Conservation (phyloP, 164 flowering plant genomes). For the Brasenia schreberi region DNA sequence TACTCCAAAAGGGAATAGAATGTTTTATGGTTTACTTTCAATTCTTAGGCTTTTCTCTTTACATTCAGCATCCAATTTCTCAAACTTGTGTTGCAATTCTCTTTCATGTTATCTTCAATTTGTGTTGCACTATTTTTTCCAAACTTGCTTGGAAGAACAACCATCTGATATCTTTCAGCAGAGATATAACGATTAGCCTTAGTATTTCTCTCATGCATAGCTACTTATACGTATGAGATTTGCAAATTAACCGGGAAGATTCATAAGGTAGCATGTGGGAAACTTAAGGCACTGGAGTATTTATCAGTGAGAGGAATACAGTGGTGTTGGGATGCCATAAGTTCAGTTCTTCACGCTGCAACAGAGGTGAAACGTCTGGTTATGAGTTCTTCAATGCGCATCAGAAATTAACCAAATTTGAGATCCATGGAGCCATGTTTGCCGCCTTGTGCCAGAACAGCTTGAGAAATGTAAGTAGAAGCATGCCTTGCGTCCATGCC, state of each 20-base stretch:
- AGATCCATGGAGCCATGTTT: constrained; percentile 93
- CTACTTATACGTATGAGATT: too few relatives aligned
- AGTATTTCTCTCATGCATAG: too few relatives aligned
- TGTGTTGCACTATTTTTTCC: too few relatives aligned
- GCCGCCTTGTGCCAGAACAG: constrained; percentile 90
- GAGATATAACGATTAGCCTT: too few relatives aligned
- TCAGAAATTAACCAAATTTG: constrained; percentile 55
- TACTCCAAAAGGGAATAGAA: too few relatives aligned
- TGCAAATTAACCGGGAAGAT: constrained; percentile 40
- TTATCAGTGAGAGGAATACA: constrained; percentile 69
- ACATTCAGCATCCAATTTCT: too few relatives aligned
- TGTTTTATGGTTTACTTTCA: too few relatives aligned
- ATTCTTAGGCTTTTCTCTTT: too few relatives aligned
- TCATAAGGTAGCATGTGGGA: constrained; percentile 60
- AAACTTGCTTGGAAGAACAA: too few relatives aligned
- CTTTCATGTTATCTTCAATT: too few relatives aligned
- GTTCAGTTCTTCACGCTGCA: constrained; percentile 53
- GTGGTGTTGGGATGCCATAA: constrained; percentile 85
- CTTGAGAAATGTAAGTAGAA: constrained; percentile 49
- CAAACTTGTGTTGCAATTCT: too few relatives aligned
- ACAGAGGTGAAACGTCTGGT: constrained; percentile 63
- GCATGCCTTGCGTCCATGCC: background rate
- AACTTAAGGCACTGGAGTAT: constrained; percentile 49
- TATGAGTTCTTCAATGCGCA: constrained; percentile 80
- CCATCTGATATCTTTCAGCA: too few relatives aligned